Evolutionary conservation across 2,329 filamentous ascomycete species (phyloP), one percentile per base, ranked within the genome.

Genomic region (Colletotrichum australisinense): DNA sequence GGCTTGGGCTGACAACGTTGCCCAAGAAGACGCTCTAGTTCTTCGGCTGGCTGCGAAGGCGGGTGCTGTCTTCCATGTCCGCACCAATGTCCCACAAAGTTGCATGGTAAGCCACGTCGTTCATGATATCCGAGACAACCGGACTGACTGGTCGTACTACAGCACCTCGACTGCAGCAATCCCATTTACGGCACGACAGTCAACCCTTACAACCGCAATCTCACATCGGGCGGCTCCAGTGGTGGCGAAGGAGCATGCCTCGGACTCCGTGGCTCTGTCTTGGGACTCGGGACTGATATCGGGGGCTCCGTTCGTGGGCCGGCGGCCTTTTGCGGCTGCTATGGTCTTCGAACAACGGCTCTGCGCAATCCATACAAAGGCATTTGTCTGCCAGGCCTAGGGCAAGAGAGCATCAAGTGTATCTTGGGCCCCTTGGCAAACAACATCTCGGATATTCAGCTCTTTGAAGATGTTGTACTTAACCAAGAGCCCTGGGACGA

Each of bases 221-320:
- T 86, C 1, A 82, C 81, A 0, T 79, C 81, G 0, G 85, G 85
- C 1, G 85, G 85, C 1, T 84, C 84, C 0, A 85, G 83, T 3
- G 85, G 85, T 5, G 85, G 84, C 9, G 85, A 87, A 64, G 84
- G 83, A 1, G 83, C 83, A 7, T 81, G 84, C 2, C 78, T 83
- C 53, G 83, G 82, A 1, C 83, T 86, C 35, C 79, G 80, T 55
- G 84, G 84, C 38, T 82, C 83, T 5, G 79, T 80, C 1, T 73
- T 87, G 35, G 85, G 84, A 5, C 77, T 87, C 24, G 86, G 86
- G 2, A 85, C 83, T 6, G 86, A 88, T 69, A 86, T 87, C 19
- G 86, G 84, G 0, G 86, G 86, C 4, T 85, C 83, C 7, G 83
- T 87, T 30, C 81, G 86, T 8, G 79, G 80, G 4, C 86, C 85